Percentiles rank a stretch among this genome's conserved stretches.
Conservation (phyloP, 2,329 filamentous ascomycete genomes). For the Xylaria arbuscula region DNA sequence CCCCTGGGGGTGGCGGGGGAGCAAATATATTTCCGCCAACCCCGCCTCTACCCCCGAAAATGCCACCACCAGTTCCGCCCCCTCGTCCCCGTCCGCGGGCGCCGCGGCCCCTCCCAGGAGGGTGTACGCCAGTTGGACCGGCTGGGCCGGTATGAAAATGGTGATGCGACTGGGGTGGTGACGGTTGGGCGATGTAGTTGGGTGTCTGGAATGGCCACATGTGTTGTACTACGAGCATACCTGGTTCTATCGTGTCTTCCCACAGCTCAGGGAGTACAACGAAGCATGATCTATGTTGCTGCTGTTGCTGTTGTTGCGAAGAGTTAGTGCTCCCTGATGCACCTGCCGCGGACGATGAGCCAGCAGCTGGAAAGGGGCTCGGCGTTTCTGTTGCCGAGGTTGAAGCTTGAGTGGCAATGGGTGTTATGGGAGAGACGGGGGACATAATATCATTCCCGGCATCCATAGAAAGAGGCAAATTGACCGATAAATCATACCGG, state of each 20-base stretch:
- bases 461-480: constrained; percentile 37
- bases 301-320: constrained; percentile 10
- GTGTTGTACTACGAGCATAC: constrained; percentile 65
- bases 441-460: constrained; percentile 48
- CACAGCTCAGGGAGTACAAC: constrained; percentile 68
- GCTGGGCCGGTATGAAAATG: background rate
- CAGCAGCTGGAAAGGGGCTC: constrained; percentile 18
- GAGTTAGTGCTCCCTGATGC: constrained; percentile 18
- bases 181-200: constrained; percentile 22
- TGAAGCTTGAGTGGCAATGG: background rate
- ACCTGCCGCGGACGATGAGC: constrained; percentile 22
- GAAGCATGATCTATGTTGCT: constrained; percentile 24
- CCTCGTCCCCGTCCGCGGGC: constrained; percentile 23
- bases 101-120: constrained; percentile 17
- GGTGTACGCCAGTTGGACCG: background rate
- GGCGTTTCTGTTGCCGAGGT: constrained; percentile 16
- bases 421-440: background rate
- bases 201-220: constrained; percentile 63
- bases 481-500: constrained; percentile 65
- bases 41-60: constrained; percentile 23
- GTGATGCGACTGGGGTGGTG: constrained; percentile 20
- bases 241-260: constrained; percentile 67
- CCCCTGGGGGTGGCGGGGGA: constrained; percentile 13
- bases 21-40: constrained; percentile 26
- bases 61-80: background rate